Evolutionary conservation across 2,329 filamentous ascomycete species (phyloP).

Genomic region (Hirsutella rhossiliensis): DNA sequence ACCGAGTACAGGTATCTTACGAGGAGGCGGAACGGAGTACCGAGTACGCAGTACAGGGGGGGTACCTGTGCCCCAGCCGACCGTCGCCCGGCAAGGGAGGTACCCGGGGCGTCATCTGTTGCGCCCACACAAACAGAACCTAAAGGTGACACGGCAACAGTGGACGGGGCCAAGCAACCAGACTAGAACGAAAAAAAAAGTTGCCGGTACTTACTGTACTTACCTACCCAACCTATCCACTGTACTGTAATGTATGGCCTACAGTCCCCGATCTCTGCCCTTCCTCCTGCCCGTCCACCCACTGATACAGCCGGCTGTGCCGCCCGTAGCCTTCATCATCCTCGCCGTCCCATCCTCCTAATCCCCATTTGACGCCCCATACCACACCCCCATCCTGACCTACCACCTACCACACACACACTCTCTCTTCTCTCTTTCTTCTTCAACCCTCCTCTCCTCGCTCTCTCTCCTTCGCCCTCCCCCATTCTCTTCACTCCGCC

Average conservation of each 20-base stretch:
- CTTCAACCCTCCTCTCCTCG: conserved; percentile 1
- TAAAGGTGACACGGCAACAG: conserved; percentile 1
- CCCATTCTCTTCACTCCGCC: conserved; percentile 10
- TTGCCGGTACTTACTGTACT: not conserved
- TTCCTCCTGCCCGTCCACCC: not conserved
- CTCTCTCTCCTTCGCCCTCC: conserved; percentile 4
- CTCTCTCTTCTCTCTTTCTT: conserved; percentile 1
- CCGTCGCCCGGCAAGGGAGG: too few species aligned
- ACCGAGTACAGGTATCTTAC: too few species aligned
- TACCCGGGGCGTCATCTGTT: too few species aligned
- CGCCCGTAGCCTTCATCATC: conserved; percentile 14
- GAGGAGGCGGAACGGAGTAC: too few species aligned
- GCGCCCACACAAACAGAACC: too few species aligned
- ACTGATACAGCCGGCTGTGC: conserved; percentile 8
- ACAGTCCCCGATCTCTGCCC: not conserved
- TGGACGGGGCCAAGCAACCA: not conserved
- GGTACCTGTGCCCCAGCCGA: not conserved
- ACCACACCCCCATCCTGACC: conserved; percentile 3
- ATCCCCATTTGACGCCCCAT: conserved; percentile 1
- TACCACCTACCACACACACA: not conserved
- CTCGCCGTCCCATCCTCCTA: conserved; percentile 10
- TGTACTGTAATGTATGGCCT: not conserved
- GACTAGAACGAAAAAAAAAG: conserved; percentile 8
- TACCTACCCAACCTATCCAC: not conserved
- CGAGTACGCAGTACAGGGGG: not conserved